Evolutionary conservation across 768 basidiomycete genomes (phyloP), one percentile per base, ranked within the genome.

Genomic region (Trametes elegans): DNA sequence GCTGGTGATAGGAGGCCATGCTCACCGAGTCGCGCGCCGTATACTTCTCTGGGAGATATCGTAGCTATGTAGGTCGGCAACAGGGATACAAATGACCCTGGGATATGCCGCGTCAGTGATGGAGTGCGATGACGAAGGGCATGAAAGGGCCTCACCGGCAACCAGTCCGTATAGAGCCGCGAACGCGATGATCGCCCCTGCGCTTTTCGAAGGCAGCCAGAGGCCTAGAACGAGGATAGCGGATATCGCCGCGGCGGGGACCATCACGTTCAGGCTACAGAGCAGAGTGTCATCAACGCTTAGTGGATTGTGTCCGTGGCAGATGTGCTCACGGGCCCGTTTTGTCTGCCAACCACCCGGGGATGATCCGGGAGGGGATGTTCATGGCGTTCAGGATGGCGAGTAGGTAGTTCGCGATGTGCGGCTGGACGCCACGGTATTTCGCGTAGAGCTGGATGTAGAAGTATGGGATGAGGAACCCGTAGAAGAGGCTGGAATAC

Each of bases 401-500:
- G 7, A 72, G 60, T 3, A 70, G 54, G 46, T 72, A 70, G 32
- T 60, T 57, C 16, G 66, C 50, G 31, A 67, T 45, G 23, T 35
- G 55, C 32, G 58, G 47, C 18, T 61, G 32, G 13, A 69, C 64
- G 10, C 64, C 64, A 2, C 62, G 57, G 58, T 59, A 64, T 21
- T 55, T 48, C 11, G 66, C 69, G 47, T 67, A 72, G 14, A 64
- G 52, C 56, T 68, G 60, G 27, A 72, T 70, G 66, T 72, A 72
- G 60, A 68, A 72, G 51, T 67, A 70, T 8, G 71, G 71, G 31
- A 69, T 68, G 63, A 70, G 70, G 18, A 68, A 50, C 9, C 63
- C 65, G 53, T 69, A 71, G 57, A 67, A 71, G 13, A 62, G 51
- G 19, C 70, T 69, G 31, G n/a, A 3, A 46, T 2, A 5, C 6